phyloP scores from a whole-genome alignment of 345 rosid species.

The Schrenkiella parvula region DNA sequence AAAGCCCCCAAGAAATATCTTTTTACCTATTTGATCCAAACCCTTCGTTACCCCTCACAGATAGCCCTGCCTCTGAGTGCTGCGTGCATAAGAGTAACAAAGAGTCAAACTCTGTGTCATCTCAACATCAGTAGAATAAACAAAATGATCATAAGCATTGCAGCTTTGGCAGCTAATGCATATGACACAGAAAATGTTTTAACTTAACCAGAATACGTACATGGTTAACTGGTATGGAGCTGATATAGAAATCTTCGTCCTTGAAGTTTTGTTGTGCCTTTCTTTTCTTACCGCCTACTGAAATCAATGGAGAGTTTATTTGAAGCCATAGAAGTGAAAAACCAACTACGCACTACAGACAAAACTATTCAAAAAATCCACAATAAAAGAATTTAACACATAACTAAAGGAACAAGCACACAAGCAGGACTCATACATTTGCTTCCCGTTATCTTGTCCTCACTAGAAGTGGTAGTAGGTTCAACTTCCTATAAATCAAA shows the following conservation, averaged over 20 bases:
- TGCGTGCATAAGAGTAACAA: conserved; percentile 32
- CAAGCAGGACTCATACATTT: conserved; percentile 39
- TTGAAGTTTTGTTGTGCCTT: conserved; percentile 66
- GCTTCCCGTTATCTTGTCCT: conserved; percentile 36
- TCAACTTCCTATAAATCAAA: conserved; percentile 51
- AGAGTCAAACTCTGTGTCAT: conserved; percentile 17
- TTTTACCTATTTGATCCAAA: conserved; percentile 78
- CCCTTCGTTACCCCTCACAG: conserved; percentile 69
- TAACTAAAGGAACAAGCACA: not conserved
- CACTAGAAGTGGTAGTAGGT: conserved; percentile 34
- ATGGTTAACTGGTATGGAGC: conserved; percentile 80
- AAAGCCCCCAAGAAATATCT: not conserved
- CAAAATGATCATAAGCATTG: not conserved
- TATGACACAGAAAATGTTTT: not conserved
- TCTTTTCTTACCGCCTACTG: conserved; percentile 59
- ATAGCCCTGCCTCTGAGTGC: conserved; percentile 85
- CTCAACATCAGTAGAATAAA: conserved; percentile 1
- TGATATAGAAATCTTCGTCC: conserved; percentile 84
- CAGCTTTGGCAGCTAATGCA: not conserved
- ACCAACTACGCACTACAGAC: not conserved
- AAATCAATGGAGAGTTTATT: conserved; percentile 19
- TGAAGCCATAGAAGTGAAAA: conserved; percentile 8
- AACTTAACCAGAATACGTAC: conserved; percentile 34
- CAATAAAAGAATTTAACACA: not conserved
- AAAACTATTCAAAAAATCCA: conserved; percentile 1